phyloP scores from a whole-genome alignment of 257 asterid species.

The Jacaranda mimosifolia region DNA sequence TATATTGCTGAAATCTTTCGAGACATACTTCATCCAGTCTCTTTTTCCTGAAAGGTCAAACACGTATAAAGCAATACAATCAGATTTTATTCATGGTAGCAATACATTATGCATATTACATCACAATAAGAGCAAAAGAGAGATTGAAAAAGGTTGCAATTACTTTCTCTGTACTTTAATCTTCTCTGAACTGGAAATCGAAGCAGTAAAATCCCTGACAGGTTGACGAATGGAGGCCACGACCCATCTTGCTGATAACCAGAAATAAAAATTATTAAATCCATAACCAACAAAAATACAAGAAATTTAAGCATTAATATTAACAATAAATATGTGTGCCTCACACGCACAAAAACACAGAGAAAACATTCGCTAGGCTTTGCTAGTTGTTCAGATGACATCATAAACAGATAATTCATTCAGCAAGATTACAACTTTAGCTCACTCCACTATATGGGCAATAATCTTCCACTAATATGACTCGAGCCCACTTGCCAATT shows the following conservation, averaged over 20 bases:
- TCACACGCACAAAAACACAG: background rate
- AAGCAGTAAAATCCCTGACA: constrained; percentile 65
- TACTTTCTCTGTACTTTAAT: constrained; percentile 74
- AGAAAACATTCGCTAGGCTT: background rate
- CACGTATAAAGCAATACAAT: constrained; percentile 7
- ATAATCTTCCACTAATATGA: constrained; percentile 2
- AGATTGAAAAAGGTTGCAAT: constrained; percentile 34
- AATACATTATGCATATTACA: background rate
- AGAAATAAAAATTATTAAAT: constrained; percentile 30
- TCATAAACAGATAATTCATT: background rate
- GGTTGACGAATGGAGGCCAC: constrained; percentile 39
- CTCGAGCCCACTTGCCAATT: constrained; percentile 13
- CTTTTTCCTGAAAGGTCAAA: constrained; percentile 66
- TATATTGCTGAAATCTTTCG: constrained; percentile 88
- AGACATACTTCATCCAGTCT: constrained; percentile 93
- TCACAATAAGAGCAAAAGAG: constrained; percentile 16
- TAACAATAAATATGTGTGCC: background rate
- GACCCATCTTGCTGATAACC: constrained; percentile 58
- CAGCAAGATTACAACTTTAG: constrained; percentile 22
- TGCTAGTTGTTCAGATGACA: background rate
- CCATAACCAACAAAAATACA: constrained; percentile 17
- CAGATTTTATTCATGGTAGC: constrained; percentile 1
- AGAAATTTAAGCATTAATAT: background rate
- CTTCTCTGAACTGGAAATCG: constrained; percentile 63
- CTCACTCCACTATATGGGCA: background rate